A percentile compares a stretch with the other conserved stretches of the same genome.
These are phyloP conservation scores for Elaeis guineensis DNA, from an alignment of 176 grass and related monocot species.

Conservation along the genomic window DNA sequence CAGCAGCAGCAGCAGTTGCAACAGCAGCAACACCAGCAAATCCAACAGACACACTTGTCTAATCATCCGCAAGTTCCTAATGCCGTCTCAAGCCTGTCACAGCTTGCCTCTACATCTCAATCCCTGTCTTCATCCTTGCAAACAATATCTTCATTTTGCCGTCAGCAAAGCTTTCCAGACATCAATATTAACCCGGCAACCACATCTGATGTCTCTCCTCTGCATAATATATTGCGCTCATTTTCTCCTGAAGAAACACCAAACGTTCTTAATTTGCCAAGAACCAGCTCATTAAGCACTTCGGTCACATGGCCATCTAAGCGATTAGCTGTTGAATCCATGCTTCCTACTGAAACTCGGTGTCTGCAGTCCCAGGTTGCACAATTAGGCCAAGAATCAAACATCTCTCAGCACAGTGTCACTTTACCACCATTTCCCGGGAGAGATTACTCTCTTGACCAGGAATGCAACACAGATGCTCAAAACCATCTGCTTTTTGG, in stretches of 20 bases:
- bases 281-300: slow-evolving; percentile 35
- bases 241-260: slow-evolving; percentile 63
- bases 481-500: slow-evolving; percentile 22
- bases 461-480: slow-evolving; percentile 43
- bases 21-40: background rate
- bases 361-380: slow-evolving; percentile 35
- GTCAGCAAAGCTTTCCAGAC: slow-evolving; percentile 39
- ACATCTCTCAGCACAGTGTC: slow-evolving; percentile 35
- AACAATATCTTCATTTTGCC: slow-evolving; percentile 34
- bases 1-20: too few species aligned
- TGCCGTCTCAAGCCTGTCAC: slow-evolving; percentile 38
- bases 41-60: slow-evolving; percentile 38
- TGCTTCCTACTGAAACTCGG: slow-evolving; percentile 32
- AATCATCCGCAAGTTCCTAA: slow-evolving; percentile 43
- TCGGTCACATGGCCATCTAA: slow-evolving; percentile 78
- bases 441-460: slow-evolving; percentile 42
- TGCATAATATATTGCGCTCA: slow-evolving; percentile 48
- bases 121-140: slow-evolving; percentile 33
- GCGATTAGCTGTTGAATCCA: slow-evolving; percentile 49
- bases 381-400: slow-evolving; percentile 26
- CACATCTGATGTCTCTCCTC: slow-evolving; percentile 31
- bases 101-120: slow-evolving; percentile 33
- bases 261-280: slow-evolving; percentile 47
- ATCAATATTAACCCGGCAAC: slow-evolving; percentile 32
- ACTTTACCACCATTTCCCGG: slow-evolving; percentile 35